phyloP scores from a whole-genome alignment of 257 asterid genomes.

The Lantana camara region DNA sequence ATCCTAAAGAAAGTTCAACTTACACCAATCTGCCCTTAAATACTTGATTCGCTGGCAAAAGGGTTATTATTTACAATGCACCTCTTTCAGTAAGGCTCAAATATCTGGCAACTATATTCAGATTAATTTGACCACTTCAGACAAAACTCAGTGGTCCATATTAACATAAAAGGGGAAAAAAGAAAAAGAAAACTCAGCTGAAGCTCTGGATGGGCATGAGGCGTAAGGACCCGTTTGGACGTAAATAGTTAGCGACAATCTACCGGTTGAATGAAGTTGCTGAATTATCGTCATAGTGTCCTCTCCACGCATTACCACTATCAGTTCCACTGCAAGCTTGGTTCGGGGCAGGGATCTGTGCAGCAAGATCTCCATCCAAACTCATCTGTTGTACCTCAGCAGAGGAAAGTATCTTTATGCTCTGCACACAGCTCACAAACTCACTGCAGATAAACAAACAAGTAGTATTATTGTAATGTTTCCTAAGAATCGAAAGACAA shows the following conservation, averaged over 20 bases:
- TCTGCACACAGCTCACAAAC: conserved; percentile 92
- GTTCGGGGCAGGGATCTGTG: conserved; percentile 56
- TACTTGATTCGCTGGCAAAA: conserved; percentile 21
- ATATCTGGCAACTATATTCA: conserved; percentile 23
- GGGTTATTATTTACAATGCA: conserved; percentile 33
- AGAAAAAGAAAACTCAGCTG: neutral
- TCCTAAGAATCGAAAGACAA: neutral
- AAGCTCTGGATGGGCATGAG: neutral
- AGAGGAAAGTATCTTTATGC: conserved; percentile 82
- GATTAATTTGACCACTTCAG: neutral
- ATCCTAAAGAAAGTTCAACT: conserved; percentile 27
- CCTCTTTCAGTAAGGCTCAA: neutral
- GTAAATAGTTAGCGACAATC: conserved; percentile 7
- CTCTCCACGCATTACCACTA: conserved; percentile 89
- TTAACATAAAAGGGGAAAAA: neutral
- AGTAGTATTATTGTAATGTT: neutral
- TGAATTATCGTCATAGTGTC: conserved; percentile 64
- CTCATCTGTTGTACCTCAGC: conserved; percentile 98
- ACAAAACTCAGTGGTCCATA: neutral
- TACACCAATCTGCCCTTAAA: conserved; percentile 33
- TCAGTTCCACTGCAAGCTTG: conserved; percentile 92
- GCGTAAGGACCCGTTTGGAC: neutral
- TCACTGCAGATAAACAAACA: conserved; percentile 52
- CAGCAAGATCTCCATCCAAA: conserved; percentile 84
- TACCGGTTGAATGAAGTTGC: conserved; percentile 78